Conservation (phyloP, 2,329 filamentous ascomycete species). For the Sodiomyces alkalinus region DNA sequence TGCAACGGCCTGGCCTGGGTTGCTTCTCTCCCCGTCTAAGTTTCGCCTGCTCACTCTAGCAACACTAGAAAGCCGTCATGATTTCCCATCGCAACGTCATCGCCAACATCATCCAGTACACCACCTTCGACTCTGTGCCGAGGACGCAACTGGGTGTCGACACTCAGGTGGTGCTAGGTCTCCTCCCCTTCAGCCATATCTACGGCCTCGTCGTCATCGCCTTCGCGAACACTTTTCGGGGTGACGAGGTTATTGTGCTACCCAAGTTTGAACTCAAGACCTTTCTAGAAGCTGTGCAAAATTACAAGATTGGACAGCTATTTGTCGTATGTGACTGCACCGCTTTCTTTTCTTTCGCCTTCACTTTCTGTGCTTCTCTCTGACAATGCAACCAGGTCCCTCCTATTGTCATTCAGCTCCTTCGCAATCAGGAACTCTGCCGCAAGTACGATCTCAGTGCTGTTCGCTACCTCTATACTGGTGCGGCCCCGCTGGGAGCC, state of each 20-base stretch:
- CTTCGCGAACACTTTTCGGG: slow-evolving; percentile 49
- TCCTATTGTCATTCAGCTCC: slow-evolving; percentile 62
- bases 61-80: slow-evolving; percentile 60
- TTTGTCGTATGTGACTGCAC: slow-evolving; percentile 52
- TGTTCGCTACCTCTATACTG: slow-evolving; percentile 51
- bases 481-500: slow-evolving; percentile 58
- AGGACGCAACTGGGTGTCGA: slow-evolving; percentile 20
- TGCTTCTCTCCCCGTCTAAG: not conserved
- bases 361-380: not conserved
- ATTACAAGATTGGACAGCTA: slow-evolving; percentile 51
- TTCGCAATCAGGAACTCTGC: slow-evolving; percentile 43
- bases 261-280: slow-evolving; percentile 60
- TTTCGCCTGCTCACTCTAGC: slow-evolving; percentile 2
- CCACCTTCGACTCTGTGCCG: slow-evolving; percentile 23
- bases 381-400: slow-evolving; percentile 36
- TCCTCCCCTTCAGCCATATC: slow-evolving; percentile 73
- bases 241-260: slow-evolving; percentile 58
- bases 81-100: slow-evolving; percentile 70
- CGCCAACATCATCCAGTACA: slow-evolving; percentile 54
- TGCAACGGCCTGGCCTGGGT: no score
- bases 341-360: slow-evolving; percentile 1
- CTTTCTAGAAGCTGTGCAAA: slow-evolving; percentile 49
- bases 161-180: slow-evolving; percentile 39
- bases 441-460: slow-evolving; percentile 54
- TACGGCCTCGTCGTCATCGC: slow-evolving; percentile 62